Evolutionary conservation across 805 yeast species (phyloP), one percentile per base, ranked within the genome.

Genomic region (Lachancea cidri): DNA sequence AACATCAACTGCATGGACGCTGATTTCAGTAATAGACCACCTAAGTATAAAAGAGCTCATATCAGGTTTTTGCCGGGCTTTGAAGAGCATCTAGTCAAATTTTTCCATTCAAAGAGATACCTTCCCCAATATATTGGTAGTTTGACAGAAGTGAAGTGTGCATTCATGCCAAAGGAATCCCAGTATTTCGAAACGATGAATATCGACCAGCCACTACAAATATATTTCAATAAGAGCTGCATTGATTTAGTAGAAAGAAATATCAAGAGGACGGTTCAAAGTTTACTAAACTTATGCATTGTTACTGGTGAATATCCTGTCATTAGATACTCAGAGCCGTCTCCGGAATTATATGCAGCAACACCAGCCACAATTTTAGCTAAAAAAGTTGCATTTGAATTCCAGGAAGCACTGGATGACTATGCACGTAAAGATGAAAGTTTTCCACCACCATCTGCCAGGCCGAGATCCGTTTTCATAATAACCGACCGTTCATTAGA

Each of bases 241-340:
- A 58, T 65, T 29, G 83, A 79, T 42, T 65, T 82, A 35, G 81
- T 84, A 27, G 69, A 74, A 16, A 70, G 67, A 24, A 82, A 83
- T 43, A 69, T 86, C 13, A 66, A 71, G 15, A 63, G 62, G 38
- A 76, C 84, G 0, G 86, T 91, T 1, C 66, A 74, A 30, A 61
- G 86, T 17, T 67, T 93, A 49, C 77, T 87, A 22, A 77, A 81
- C 49, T 52, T 86, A 17, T 85, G 95, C 68, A 76, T 84, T 5
- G 57, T 83, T 7, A 79, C 93, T 1, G 94, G 94, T 11, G 97
- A 89, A 55, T 86, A 83, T 52, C 98, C 98, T 2, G 74, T 83
- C 33, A 77, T 93, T 16, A 71, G 98, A 50, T 86, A 77, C 63
- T 81, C 58, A 6, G 50, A 79, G 55, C 69, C 77, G 6, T 73